Evolutionary conservation across 805 yeast genomes (phyloP), one percentile per base, ranked within the genome.

Genomic region (Saturnispora kantuleensis): DNA sequence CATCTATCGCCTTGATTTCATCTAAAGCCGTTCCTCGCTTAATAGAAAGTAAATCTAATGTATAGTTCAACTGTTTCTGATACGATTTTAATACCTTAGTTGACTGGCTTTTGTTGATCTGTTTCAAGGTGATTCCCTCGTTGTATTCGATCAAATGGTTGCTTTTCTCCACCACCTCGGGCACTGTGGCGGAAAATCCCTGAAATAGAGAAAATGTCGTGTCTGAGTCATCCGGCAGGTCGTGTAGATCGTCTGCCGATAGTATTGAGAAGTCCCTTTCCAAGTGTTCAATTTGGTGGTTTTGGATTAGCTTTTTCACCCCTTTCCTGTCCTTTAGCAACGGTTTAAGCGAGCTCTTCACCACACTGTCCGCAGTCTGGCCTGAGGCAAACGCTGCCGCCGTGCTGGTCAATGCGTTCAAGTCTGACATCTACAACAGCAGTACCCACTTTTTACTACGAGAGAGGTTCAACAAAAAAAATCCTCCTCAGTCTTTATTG

Each of bases 1-100:
- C 56, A 56, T 83, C 90, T 31, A 83, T 66, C 44, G 79, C 89
- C 41, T 67, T 62, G 30, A 83, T 77, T 54, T 83, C 89, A 52
- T 68, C 68, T 1, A 84, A 70, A 0, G 85, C 77, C 34, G 81
- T 58, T 16, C 79, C 77, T 57, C 83, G 81, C 42, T 83, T 72
- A 21, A 83, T 70, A 50, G 78, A 81, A 46, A 79, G 58, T 13
- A 75, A 59, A 46, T 77, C 81, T 50, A 81, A 59, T 47, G 68
- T 67, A 46, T 64, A 70, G 4, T 54, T 54, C 41, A 76, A 54
- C 41, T 64, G 67, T 10, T 58, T 59, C 34, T 43, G 41, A 11
- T 38, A 43, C 2, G 42, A 18, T 15, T 38, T 43, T 29, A 50
- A 37, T 3, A 39, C 32, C 6, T 40, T 33, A 1, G 67, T 52